Conservation (phyloP, 225 moss, liverwort and hornwort genomes). For the Lunularia cruciata region DNA sequence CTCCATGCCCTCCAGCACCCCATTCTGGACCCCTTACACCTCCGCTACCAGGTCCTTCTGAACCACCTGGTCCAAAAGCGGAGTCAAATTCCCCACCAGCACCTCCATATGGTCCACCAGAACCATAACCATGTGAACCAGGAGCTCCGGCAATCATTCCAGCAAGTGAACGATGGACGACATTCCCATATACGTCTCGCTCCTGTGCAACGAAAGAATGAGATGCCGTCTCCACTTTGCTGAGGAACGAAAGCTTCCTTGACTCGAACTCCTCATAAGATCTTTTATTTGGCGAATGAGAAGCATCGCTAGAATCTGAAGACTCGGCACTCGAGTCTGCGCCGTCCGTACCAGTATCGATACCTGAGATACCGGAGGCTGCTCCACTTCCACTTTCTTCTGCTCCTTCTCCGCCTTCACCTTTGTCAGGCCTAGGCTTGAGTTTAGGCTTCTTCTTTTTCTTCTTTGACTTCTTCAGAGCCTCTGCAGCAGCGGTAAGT, state of each 20-base stretch:
- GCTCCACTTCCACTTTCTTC: background rate
- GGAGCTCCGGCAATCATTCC: slow-evolving; percentile 1
- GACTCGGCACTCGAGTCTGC: slow-evolving; percentile 8
- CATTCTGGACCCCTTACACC: background rate
- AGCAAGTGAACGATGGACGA: slow-evolving; percentile 11
- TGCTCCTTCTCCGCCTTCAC: too few relatives aligned
- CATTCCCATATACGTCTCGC: slow-evolving; percentile 28
- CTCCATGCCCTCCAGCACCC: background rate
- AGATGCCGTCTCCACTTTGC: slow-evolving; percentile 26
- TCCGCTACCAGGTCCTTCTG: background rate
- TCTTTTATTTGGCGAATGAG: background rate
- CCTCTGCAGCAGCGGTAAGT: background rate
- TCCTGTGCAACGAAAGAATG: slow-evolving; percentile 29
- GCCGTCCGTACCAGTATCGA: slow-evolving; percentile 15
- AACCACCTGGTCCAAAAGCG: background rate
- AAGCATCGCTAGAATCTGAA: slow-evolving; percentile 15
- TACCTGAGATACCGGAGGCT: slow-evolving; percentile 18
- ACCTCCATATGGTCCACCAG: slow-evolving; percentile 23
- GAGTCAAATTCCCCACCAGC: background rate
- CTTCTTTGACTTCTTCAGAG: slow-evolving; percentile 19
- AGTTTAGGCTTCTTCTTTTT: slow-evolving; percentile 19
- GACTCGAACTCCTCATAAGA: slow-evolving; percentile 32
- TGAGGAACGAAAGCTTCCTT: slow-evolving; percentile 26
- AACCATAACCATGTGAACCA: slow-evolving; percentile 24
- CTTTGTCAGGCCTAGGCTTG: slow-evolving; percentile 7